A percentile compares a stretch with the other conserved stretches of the same genome.
These are phyloP conservation scores for Isatis lusitanica DNA, from an alignment of 441 rosid genomes.

Conservation along the genomic window DNA sequence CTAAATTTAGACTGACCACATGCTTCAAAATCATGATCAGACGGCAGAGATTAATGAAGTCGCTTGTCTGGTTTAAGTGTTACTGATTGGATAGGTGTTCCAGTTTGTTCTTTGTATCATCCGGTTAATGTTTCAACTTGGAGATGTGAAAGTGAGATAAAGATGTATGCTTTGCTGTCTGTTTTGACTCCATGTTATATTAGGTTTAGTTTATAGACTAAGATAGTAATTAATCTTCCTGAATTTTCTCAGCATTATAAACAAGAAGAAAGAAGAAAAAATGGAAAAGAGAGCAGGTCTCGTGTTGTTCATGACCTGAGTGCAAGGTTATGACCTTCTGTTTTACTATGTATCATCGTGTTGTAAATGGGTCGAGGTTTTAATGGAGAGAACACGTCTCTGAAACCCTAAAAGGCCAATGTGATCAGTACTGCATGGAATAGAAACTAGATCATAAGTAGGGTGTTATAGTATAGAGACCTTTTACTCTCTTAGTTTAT, in stretches of 20 bases:
- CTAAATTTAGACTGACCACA: too few species aligned
- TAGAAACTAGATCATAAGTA: not conserved
- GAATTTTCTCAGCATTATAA: conserved; percentile 49
- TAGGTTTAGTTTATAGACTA: conserved; percentile 25
- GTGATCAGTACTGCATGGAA: not conserved
- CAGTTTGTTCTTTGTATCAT: too few species aligned
- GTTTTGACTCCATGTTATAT: not conserved
- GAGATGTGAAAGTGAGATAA: not conserved
- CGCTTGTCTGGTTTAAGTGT: not conserved
- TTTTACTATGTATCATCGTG: not conserved
- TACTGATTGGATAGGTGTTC: too few species aligned
- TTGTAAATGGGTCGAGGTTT: conserved; percentile 5
- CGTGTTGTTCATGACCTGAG: conserved; percentile 45
- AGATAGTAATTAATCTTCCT: conserved; percentile 34
- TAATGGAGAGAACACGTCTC: not conserved
- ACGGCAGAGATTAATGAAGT: not conserved
- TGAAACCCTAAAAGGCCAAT: not conserved
- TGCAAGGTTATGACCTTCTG: conserved; percentile 35
- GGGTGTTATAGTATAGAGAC: not conserved
- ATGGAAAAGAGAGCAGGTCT: conserved; percentile 41
- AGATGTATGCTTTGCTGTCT: not conserved
- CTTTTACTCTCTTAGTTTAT: not conserved
- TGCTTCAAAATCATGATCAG: too few species aligned
- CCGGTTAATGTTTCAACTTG: too few species aligned
- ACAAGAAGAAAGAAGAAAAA: conserved; percentile 44